Conservation (phyloP, 768 basidiomycete genomes). For the Lenzites betulinus region DNA sequence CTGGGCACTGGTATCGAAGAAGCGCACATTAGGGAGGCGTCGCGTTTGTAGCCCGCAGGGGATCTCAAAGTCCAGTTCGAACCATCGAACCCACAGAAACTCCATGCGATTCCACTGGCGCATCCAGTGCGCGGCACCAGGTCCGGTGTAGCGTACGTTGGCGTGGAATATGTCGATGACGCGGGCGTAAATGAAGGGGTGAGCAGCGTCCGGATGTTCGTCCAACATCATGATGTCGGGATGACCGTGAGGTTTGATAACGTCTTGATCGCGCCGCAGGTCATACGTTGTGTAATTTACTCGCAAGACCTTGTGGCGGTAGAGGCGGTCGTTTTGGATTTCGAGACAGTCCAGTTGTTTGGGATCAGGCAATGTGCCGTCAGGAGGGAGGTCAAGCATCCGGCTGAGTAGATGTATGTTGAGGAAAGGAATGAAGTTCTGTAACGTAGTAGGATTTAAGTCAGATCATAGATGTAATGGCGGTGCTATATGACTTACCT, state of each 20-base stretch:
- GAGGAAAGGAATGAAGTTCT: background rate
- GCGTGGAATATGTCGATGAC: slow-evolving; percentile 33
- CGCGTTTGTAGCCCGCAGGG: too few species aligned
- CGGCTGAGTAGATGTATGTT: background rate
- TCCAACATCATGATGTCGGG: slow-evolving; percentile 37
- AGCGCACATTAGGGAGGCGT: too few species aligned
- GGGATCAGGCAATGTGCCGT: background rate
- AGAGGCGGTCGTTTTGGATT: slow-evolving; percentile 23
- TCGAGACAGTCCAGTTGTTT: slow-evolving; percentile 17
- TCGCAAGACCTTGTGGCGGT: slow-evolving; percentile 32
- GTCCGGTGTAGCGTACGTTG: background rate
- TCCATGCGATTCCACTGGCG: slow-evolving; percentile 25
- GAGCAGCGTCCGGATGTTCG: too few species aligned
- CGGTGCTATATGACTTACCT: too few species aligned
- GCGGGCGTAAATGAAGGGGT: slow-evolving; percentile 33
- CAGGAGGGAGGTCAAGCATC: background rate
- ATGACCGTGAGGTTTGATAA: slow-evolving; percentile 40
- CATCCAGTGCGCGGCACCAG: background rate
- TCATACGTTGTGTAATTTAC: slow-evolving; percentile 49
- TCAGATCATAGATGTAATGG: too few species aligned
- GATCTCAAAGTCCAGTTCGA: too few species aligned
- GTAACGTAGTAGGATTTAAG: too few species aligned
- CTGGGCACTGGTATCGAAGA: too few species aligned
- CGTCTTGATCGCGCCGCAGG: slow-evolving; percentile 41
- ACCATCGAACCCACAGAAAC: slow-evolving; percentile 45